Percentiles rank a stretch among this genome's conserved stretches.
phyloP scores from a whole-genome alignment of 371 early-diverging fungal genomes.

The Cokeromyces recurvatus region DNA sequence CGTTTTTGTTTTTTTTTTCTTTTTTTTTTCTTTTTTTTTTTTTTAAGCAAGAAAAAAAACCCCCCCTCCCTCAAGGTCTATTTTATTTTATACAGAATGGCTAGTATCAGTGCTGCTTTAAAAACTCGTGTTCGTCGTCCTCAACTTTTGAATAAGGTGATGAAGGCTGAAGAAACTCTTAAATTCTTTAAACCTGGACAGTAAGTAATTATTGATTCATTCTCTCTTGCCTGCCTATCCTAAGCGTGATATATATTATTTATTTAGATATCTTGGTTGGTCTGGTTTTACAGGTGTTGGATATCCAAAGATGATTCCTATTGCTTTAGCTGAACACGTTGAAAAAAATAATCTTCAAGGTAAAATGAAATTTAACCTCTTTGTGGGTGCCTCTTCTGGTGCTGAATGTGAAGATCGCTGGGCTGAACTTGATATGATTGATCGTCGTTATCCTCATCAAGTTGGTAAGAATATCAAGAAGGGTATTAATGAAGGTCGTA shows the following conservation, averaged over 20 bases:
- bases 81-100: too few relatives aligned
- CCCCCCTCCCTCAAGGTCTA: too few relatives aligned
- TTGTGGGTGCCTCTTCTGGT: conserved; percentile 49
- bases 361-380: conserved; percentile 50
- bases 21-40: too few relatives aligned
- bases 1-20: too few relatives aligned
- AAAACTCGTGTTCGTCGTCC: conserved; percentile 49
- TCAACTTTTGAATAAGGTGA: conserved; percentile 40
- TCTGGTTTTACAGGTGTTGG: conserved; percentile 54
- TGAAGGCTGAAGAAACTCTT: conserved; percentile 41
- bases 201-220: too few relatives aligned
- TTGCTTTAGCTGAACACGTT: conserved; percentile 47
- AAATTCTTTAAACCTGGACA: conserved; percentile 47
- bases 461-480: conserved; percentile 50
- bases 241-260: too few relatives aligned
- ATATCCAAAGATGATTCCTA: conserved; percentile 50
- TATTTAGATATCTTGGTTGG: conserved; percentile 44
- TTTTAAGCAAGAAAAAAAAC: too few relatives aligned
- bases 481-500: conserved; percentile 49
- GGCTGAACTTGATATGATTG: conserved; percentile 47
- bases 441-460: conserved; percentile 55
- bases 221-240: not conserved
- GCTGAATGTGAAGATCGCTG: conserved; percentile 49
- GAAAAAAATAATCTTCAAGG: conserved; percentile 50
- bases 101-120: conserved; percentile 39